Base-by-base conservation (phyloP, 345 rosid species). In the Salix brachista region DNA sequence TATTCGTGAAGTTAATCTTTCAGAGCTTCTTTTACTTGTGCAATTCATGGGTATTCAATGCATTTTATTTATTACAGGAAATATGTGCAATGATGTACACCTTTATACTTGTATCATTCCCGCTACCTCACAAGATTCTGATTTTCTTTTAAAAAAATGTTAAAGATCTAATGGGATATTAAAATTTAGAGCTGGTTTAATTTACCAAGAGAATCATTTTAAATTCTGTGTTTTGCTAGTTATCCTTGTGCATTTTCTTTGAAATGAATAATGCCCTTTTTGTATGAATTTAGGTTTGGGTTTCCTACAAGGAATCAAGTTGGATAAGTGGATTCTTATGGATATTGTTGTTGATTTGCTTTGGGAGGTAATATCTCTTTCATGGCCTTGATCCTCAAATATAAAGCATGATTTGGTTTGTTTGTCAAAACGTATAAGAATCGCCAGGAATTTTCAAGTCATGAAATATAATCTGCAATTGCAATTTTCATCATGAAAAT, bases 221-320 rank as follows among this genome's bases (percentile, higher is more conserved):
- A 23, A n/a, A 37, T 36, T 72, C 3, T 0, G 18, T 17, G 54
- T 46, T 17, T 26, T 1, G 7, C 54, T 32, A 14, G 69, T 26
- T 3, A 62, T 73, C 21, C 46, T 64, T 66, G 19, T 74, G 60
- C 52, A 13, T 65, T 44, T 56, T 41, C 56, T 71, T 41, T 23
- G 80, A 84, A 54, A 25, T 19, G 5, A 66, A 52, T 50, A 19
- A 52, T 36, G 23, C 34, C 30, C 13, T 73, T 65, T 65, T 23
- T 23, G 10, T 65, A 25, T 81, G 64, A 13, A 46, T 69, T 21
- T 60, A 81, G 97, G 91, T 91, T 64, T 95, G 97, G 99, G 88
- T 91, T 79, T 83, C 84, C 52, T 95, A 93, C 87, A 95, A 95
- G 87, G 97, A 93, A 82, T 74, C 92, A 12, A 89, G 84, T 78